phyloP scores from a whole-genome alignment of 768 basidiomycete species.

The Kockovaella imperatae region DNA sequence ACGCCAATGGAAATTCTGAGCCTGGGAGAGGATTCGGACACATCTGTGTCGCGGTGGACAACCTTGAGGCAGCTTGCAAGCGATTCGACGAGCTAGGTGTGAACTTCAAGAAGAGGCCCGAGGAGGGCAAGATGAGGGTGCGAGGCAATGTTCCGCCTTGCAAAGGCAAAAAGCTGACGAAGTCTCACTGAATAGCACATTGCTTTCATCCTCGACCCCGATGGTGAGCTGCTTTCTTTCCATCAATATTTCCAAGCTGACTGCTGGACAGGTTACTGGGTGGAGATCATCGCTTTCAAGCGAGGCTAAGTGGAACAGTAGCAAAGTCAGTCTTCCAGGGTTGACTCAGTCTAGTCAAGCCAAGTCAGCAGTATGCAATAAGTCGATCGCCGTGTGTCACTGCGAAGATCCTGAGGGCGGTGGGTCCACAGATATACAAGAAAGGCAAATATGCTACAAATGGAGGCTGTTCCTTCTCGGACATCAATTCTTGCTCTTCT shows the following conservation, averaged over 20 bases:
- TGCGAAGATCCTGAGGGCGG: no score
- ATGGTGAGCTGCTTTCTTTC: slow-evolving; percentile 13
- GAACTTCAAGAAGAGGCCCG: slow-evolving; percentile 74
- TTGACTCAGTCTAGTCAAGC: no score
- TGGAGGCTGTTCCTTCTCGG: no score
- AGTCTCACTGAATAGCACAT: slow-evolving; percentile 14
- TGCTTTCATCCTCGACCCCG: slow-evolving; percentile 42
- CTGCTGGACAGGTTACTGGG: slow-evolving; percentile 32
- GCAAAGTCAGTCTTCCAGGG: no score
- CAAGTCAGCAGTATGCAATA: no score
- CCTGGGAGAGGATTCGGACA: slow-evolving; percentile 75
- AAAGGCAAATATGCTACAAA: no score
- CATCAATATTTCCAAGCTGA: background rate
- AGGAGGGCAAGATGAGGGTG: slow-evolving; percentile 71
- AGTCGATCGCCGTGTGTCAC: no score
- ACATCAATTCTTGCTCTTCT: slow-evolving; percentile 15
- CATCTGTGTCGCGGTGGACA: slow-evolving; percentile 74
- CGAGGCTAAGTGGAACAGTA: no score
- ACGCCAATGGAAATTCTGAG: slow-evolving; percentile 76
- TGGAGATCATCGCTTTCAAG: slow-evolving; percentile 40
- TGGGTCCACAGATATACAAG: no score
- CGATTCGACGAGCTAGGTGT: slow-evolving; percentile 75
- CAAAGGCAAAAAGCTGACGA: slow-evolving; percentile 3
- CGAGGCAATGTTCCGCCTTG: slow-evolving; percentile 7
- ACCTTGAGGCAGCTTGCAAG: slow-evolving; percentile 73